Base-by-base conservation (phyloP, 805 yeast species). In the Maudiozyma bulderi region DNA sequence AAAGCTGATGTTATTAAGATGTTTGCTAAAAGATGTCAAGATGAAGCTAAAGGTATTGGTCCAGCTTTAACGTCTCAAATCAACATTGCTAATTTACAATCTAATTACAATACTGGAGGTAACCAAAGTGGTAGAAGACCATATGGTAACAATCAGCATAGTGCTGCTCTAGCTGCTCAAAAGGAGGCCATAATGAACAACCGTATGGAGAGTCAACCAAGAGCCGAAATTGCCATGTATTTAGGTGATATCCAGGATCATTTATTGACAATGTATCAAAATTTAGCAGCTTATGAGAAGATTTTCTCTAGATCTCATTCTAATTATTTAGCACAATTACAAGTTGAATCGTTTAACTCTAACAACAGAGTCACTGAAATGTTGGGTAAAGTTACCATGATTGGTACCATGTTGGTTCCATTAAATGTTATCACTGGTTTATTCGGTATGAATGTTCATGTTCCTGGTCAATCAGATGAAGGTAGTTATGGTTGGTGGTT, bases 221-320 rank as follows among this genome's bases (percentile, higher is more conserved):
- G 95, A 59, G 91, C 85, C 30, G 97, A 91, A 59, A 90, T 90
- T 68, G 95, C 95, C 0, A 73, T 90, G 54, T 91, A 87, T 66
- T 69, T 90, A 53, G 96, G 96, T 50, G 98, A 90, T 78, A 90
- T 90, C 62, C 96, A 89, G 69, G 97, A 90, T 74, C 98, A 90
- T 77, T 85, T 91, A 60, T 82, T 90, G 50, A 91, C 98, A 14
- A 91, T 91, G 97, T 85, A 81, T 67, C 96, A 89, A 69, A 90
- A 88, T 61, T 74, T 91, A 62, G 68, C 83, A 41, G 86, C 95
- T 3, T 90, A 88, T 62, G 99, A 91, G 64, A 90, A 90, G 75
- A 91, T 91, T 59, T 84, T 91, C 63, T 82, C 95, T 43, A 77
- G 97, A 57, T 84, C 95, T 1, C 97, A 91, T 65, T 77, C 95